Percentiles rank a stretch among this genome's conserved stretches.
Evolutionary conservation across 2,329 filamentous ascomycete species (phyloP).

Genomic region (Calonectria leucothoes): DNA sequence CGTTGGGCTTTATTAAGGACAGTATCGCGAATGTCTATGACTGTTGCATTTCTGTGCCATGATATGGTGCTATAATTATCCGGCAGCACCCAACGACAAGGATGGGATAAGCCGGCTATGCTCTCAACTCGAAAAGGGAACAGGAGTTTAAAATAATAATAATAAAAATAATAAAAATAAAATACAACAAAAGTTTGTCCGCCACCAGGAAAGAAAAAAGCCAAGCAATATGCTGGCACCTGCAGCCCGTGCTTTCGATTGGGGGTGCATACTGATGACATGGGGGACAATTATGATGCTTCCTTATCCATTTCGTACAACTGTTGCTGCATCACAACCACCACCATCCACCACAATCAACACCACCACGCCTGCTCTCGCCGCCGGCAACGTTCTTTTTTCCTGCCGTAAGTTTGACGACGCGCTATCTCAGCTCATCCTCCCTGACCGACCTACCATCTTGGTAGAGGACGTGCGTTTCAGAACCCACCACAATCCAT

Average conservation of each 20-base stretch:
- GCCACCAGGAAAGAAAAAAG: neutral
- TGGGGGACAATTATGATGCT: constrained; percentile 9
- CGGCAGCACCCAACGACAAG: neutral
- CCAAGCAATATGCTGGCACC: neutral
- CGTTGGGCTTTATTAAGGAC: neutral
- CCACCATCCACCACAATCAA: constrained; percentile 9
- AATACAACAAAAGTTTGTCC: neutral
- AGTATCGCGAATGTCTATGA: neutral
- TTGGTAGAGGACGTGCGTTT: constrained; percentile 18
- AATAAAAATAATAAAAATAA: neutral
- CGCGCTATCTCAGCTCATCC: constrained; percentile 19
- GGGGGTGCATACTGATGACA: constrained; percentile 13
- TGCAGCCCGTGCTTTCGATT: neutral
- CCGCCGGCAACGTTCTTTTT: constrained; percentile 15
- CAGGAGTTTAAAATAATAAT: neutral
- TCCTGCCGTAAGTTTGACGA: neutral
- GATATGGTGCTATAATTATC: constrained; percentile 8
- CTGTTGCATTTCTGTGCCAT: neutral
- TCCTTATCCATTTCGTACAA: constrained; percentile 27
- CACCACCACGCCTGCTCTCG: constrained; percentile 5
- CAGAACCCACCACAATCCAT: constrained; percentile 11
- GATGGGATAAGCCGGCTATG: constrained; percentile 7
- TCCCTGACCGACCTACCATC: constrained; percentile 18
- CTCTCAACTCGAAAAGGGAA: neutral
- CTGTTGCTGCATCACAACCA: constrained; percentile 16